Evolutionary conservation across 2,329 filamentous ascomycete genomes (phyloP).

Genomic region (Colletotrichum graminicola): DNA sequence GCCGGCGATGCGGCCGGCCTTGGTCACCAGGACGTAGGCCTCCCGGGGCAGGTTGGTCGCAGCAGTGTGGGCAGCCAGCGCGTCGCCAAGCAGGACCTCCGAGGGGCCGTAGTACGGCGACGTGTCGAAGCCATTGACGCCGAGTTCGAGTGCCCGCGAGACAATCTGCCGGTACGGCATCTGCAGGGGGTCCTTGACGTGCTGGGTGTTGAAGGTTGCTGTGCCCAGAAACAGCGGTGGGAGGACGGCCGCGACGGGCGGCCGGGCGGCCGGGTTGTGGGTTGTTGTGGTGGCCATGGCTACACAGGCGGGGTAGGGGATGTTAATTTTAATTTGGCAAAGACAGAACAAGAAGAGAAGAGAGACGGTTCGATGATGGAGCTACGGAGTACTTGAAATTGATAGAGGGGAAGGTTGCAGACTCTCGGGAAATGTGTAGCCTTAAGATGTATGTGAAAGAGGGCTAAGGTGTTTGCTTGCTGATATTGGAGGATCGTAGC

Average conservation of each 20-base stretch:
- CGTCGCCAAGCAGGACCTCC: constrained; percentile 39
- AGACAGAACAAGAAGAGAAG: not conserved
- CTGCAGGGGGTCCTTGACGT: constrained; percentile 61
- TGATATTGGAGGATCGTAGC: constrained; percentile 27
- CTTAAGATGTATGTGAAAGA: constrained; percentile 1
- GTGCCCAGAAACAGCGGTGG: constrained; percentile 88
- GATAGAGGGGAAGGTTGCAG: not conserved
- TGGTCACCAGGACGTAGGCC: constrained; percentile 49
- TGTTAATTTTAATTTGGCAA: not conserved
- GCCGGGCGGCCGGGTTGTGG: constrained; percentile 19
- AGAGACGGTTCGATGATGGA: constrained; percentile 1
- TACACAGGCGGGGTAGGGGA: not conserved
- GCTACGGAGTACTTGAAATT: not conserved
- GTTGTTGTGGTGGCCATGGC: constrained; percentile 32
- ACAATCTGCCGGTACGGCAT: constrained; percentile 40
- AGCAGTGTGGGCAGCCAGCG: constrained; percentile 67
- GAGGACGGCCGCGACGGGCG: constrained; percentile 60
- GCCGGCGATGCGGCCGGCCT: constrained; percentile 35
- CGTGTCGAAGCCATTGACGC: constrained; percentile 39
- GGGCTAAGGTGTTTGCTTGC: constrained; percentile 3
- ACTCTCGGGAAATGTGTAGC: not conserved
- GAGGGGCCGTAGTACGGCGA: constrained; percentile 41
- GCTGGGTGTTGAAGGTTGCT: constrained; percentile 91
- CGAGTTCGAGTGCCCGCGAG: constrained; percentile 34
- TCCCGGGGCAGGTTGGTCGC: constrained; percentile 56